A percentile compares a stretch with the other conserved stretches of the same genome.
Evolutionary conservation across 805 yeast genomes (phyloP).

Genomic region (Candida khao-thaluensis): DNA sequence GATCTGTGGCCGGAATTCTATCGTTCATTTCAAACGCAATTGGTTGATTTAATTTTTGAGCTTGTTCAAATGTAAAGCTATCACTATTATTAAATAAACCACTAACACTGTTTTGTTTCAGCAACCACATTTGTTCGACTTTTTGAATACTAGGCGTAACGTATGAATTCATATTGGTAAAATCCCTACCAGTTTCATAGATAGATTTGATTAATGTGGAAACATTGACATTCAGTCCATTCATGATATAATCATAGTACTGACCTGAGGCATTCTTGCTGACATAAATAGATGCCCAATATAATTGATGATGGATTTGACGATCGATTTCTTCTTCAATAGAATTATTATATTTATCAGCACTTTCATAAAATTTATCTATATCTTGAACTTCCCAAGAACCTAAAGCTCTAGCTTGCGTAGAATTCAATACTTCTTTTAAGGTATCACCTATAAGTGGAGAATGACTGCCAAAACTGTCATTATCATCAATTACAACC

Average conservation of each 20-base stretch:
- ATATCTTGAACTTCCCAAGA: conserved; percentile 37
- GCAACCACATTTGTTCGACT: conserved; percentile 34
- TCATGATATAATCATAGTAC: conserved; percentile 38
- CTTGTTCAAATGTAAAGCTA: conserved; percentile 14
- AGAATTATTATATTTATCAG: conserved; percentile 25
- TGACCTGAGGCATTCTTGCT: conserved; percentile 45
- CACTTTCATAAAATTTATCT: conserved; percentile 27
- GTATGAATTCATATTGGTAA: conserved; percentile 44
- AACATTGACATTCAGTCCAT: conserved; percentile 27
- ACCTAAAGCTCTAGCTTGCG: conserved; percentile 24
- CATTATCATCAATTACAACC: conserved; percentile 35
- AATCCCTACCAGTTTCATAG: conserved; percentile 68
- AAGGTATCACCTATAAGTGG: conserved; percentile 52
- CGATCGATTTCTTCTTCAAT: conserved; percentile 40
- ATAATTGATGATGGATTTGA: conserved; percentile 52
- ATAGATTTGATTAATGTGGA: conserved; percentile 35
- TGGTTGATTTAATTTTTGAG: conserved; percentile 26
- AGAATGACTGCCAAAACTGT: conserved; percentile 21
- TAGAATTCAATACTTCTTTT: conserved; percentile 25
- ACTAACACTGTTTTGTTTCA: conserved; percentile 23
- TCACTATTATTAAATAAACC: conserved; percentile 15
- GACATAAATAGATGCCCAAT: conserved; percentile 65
- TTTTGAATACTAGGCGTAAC: conserved; percentile 39
- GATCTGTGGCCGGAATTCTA: conserved; percentile 48
- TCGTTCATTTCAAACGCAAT: conserved; percentile 41